Evolutionary conservation across 352 stramenopile genomes (phyloP), one percentile per base, ranked within the genome.

Genomic region (Globisporangium ultimum): DNA sequence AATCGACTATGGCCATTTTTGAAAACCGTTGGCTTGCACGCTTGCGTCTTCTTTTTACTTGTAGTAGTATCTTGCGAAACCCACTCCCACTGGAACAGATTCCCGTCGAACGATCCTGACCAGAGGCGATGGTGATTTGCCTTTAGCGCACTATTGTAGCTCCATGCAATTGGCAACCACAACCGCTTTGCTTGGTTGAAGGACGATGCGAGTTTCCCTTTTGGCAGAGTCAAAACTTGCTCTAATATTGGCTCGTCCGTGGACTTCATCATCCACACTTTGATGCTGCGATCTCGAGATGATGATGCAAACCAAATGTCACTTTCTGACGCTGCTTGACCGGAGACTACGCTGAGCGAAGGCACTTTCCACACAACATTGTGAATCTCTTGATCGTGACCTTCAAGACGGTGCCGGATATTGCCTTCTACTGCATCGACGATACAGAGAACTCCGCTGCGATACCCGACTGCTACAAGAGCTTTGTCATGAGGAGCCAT

Each of bases 371-470:
- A 93, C 28, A 62, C 60, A 14, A 84, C 47, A 15, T 68, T 67
- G 58, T 93, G 84, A 20, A 93, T 67, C 73, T 93, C 84, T 40
- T 90, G 74, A 17, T 90, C 78, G 58, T 93, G 84, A 1, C 79
- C 80, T 32, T 78, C 67, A 28, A 90, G 65, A 2, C 80, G 74
- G 32, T 83, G 65, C 0, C 61, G 61, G 5, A 89, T 49, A 13
- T 15, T 56, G 0, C 72, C 65, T 42, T 72, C 60, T 0, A 61
- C 53, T 17, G 66, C 48, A 32, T 91, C 74, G 1, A 90, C 52
- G n/a, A 91, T 41, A 34, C 81, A 87, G 3, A 93, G 52, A 14
- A 77, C 63, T 2, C 84, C 84, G 61, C 81, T 93, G 17, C 84
- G 74, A 57, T 81, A 93, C 21, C 84, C 84, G 11, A 93, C 74